Evolutionary conservation across 2,329 filamentous ascomycete genomes (phyloP).

Genomic region (Clonostachys sp.): DNA sequence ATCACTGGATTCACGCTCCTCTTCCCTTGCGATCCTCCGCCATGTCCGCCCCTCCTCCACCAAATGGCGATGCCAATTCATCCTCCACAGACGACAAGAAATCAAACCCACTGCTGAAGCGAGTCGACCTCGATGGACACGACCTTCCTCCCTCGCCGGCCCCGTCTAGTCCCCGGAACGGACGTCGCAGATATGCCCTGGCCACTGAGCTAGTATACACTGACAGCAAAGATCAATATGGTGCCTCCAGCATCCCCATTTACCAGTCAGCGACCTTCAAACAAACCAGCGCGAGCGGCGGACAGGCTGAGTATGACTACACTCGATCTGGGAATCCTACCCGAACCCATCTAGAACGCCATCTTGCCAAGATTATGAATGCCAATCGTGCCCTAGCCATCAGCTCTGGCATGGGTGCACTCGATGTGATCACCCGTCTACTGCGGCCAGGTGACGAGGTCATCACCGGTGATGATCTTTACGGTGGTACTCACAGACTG

Average conservation of each 20-base stretch:
- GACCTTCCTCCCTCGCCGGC: slow-evolving; percentile 87
- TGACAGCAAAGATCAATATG: slow-evolving; percentile 94
- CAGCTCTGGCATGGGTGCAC: slow-evolving; percentile 92
- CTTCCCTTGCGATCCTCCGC: neutral
- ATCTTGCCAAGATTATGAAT: slow-evolving; percentile 98
- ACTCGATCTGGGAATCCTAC: slow-evolving; percentile 97
- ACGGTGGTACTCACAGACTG: slow-evolving; percentile 90
- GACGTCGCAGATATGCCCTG: slow-evolving; percentile 79
- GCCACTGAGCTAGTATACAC: slow-evolving; percentile 97
- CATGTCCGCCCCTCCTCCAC: slow-evolving; percentile 18
- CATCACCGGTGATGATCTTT: slow-evolving; percentile 93
- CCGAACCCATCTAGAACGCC: slow-evolving; percentile 89
- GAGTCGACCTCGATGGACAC: slow-evolving; percentile 77
- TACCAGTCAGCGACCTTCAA: slow-evolving; percentile 99
- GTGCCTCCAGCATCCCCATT: slow-evolving; percentile 91
- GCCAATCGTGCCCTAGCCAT: slow-evolving; percentile 87
- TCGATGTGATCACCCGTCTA: slow-evolving; percentile 92
- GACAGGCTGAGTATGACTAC: slow-evolving; percentile 91
- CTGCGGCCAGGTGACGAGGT: slow-evolving; percentile 93
- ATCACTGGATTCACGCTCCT: neutral
- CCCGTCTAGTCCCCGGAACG: slow-evolving; percentile 82
- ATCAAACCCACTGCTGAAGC: slow-evolving; percentile 43
- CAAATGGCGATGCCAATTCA: slow-evolving; percentile 8
- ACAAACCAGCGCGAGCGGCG: slow-evolving; percentile 74
- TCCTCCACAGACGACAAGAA: slow-evolving; percentile 16